Evolutionary conservation across 2,329 filamentous ascomycete genomes (phyloP).

Genomic region (Fusarium irregulare): DNA sequence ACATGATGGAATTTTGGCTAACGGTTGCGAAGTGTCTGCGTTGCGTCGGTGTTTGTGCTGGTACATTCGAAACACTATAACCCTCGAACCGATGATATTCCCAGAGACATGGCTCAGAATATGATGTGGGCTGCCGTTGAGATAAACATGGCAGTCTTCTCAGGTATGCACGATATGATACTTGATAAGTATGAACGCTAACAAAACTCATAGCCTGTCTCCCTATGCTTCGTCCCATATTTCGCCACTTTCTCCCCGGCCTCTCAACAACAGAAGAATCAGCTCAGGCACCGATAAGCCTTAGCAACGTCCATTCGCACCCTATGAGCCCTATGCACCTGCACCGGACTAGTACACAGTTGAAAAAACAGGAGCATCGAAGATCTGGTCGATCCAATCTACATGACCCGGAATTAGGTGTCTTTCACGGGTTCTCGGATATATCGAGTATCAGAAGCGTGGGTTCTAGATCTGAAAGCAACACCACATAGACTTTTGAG

Average conservation of each 20-base stretch:
- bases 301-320: not conserved
- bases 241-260: constrained; percentile 8
- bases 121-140: constrained; percentile 38
- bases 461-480: not conserved
- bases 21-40: constrained; percentile 5
- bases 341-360: not conserved
- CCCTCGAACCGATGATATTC: constrained; percentile 22
- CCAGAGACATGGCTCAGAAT: constrained; percentile 24
- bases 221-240: constrained; percentile 21
- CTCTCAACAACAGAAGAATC: not conserved
- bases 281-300: not conserved
- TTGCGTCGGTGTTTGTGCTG: constrained; percentile 33
- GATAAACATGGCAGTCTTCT: constrained; percentile 40
- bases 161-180: constrained; percentile 1
- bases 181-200: too few relatives aligned
- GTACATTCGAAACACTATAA: constrained; percentile 26
- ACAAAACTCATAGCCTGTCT: constrained; percentile 6
- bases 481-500: not conserved
- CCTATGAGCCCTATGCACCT: not conserved
- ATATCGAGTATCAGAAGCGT: constrained; percentile 22
- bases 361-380: not conserved
- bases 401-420: constrained; percentile 1
- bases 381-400: constrained; percentile 5
- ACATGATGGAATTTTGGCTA: fast-evolving
- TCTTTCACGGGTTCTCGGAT: constrained; percentile 16